These are phyloP conservation scores for Neopestalotiopsis sp. DNA, from an alignment of 2,329 filamentous ascomycete genomes.

Conservation along the genomic window DNA sequence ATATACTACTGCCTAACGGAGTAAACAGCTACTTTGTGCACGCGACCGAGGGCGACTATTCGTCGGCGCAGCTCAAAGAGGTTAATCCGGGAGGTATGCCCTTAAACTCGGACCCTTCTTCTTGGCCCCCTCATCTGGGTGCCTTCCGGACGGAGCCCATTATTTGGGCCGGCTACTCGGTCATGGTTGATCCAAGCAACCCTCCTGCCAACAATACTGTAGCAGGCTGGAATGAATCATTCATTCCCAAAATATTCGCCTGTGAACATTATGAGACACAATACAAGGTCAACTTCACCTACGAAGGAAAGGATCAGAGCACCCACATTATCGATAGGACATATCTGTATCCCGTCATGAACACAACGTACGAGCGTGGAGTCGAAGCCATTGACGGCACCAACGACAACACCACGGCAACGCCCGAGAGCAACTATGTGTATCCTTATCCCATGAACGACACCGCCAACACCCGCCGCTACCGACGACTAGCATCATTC, in stretches of 20 bases:
- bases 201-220: conserved; percentile 25
- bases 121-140: conserved; percentile 39
- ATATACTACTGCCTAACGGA: conserved; percentile 38
- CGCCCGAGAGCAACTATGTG: conserved; percentile 37
- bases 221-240: conserved; percentile 35
- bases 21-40: conserved; percentile 39
- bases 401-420: conserved; percentile 39
- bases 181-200: conserved; percentile 26
- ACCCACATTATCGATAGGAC: conserved; percentile 30
- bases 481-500: conserved; percentile 39
- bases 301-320: conserved; percentile 35
- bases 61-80: conserved; percentile 32
- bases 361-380: conserved; percentile 37
- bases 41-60: conserved; percentile 40
- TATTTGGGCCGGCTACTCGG: conserved; percentile 43
- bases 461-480: conserved; percentile 25
- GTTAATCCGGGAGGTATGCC: conserved; percentile 37
- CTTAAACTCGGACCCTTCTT: conserved; percentile 19
- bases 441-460: conserved; percentile 32
- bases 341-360: conserved; percentile 36
- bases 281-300: conserved; percentile 41
- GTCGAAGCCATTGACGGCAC: conserved; percentile 40
- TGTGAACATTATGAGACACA: conserved; percentile 44
- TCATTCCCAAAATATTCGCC: conserved; percentile 40
- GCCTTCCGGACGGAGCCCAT: conserved; percentile 43